These are phyloP conservation scores for Sphenostylis stenocarpa DNA, from an alignment of 306 rosid genomes.

Conservation along the genomic window DNA sequence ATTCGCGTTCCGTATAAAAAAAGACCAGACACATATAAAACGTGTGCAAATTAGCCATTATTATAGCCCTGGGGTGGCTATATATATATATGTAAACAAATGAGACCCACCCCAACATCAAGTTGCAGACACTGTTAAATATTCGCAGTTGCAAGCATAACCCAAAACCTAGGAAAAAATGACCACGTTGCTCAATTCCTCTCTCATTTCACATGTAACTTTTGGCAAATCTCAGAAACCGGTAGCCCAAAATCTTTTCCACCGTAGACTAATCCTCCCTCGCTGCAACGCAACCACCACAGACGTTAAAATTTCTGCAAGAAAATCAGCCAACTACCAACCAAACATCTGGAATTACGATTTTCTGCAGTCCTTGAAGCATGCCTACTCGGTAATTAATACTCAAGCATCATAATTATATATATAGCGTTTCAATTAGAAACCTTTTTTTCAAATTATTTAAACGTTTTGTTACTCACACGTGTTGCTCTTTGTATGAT, in stretches of 20 bases:
- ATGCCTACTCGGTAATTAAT: slow-evolving; percentile 26
- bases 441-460: background rate
- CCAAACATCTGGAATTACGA: slow-evolving; percentile 50
- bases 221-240: background rate
- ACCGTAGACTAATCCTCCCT: background rate
- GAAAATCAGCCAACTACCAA: slow-evolving; percentile 51
- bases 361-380: slow-evolving; percentile 49
- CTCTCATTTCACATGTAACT: background rate
- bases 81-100: no score
- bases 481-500: background rate
- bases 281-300: slow-evolving; percentile 19
- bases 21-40: background rate
- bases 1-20: background rate
- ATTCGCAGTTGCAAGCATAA: background rate
- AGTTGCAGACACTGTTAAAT: background rate
- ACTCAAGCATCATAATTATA: background rate
- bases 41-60: background rate
- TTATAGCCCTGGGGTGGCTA: background rate
- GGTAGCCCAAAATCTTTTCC: background rate
- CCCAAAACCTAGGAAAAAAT: background rate
- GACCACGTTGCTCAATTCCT: slow-evolving; percentile 4
- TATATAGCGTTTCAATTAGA: background rate
- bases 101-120: background rate
- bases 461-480: background rate
- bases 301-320: background rate